Evolutionary conservation across 768 basidiomycete genomes (phyloP).

Genomic region (Clitopilus passeckerianus): DNA sequence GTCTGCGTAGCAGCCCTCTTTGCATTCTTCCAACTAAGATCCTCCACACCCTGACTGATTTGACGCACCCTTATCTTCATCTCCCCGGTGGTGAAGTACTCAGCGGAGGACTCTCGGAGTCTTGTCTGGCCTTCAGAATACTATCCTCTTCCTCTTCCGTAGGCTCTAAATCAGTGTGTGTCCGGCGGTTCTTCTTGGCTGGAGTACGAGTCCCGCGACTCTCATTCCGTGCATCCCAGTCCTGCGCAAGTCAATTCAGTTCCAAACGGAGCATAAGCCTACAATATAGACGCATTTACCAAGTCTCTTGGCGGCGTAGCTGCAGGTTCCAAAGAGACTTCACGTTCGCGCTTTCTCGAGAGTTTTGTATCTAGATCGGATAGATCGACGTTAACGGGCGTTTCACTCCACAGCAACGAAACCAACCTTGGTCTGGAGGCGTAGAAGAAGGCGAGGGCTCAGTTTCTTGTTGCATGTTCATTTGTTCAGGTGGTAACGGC

Average conservation of each 20-base stretch:
- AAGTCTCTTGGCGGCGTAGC: constrained; percentile 29
- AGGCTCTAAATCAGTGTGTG: constrained; percentile 42
- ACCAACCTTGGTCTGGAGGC: neutral
- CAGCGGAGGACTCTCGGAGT: constrained; percentile 38
- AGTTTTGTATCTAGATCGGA: constrained; percentile 36
- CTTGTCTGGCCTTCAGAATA: constrained; percentile 32
- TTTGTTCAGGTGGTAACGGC: neutral
- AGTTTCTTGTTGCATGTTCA: neutral
- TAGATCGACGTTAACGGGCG: constrained; percentile 4
- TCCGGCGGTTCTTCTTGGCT: constrained; percentile 66
- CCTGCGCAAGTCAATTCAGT: constrained; percentile 23
- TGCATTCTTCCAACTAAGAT: constrained; percentile 64
- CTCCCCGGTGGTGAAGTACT: constrained; percentile 72
- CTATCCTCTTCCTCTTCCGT: constrained; percentile 62
- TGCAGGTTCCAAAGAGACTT: constrained; percentile 70
- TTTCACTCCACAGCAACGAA: neutral
- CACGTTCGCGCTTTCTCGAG: constrained; percentile 72
- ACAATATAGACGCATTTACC: constrained; percentile 1
- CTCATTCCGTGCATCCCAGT: constrained; percentile 33
- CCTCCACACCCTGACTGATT: constrained; percentile 76
- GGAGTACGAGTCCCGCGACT: constrained; percentile 54
- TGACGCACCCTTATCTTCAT: constrained; percentile 69
- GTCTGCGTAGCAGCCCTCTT: constrained; percentile 16
- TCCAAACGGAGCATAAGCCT: neutral
- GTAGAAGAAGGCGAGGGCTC: constrained; percentile 1